These are phyloP conservation scores for Suhomyces yuchorum DNA, from an alignment of 1,139 yeast genomes.

Conservation along the genomic window DNA sequence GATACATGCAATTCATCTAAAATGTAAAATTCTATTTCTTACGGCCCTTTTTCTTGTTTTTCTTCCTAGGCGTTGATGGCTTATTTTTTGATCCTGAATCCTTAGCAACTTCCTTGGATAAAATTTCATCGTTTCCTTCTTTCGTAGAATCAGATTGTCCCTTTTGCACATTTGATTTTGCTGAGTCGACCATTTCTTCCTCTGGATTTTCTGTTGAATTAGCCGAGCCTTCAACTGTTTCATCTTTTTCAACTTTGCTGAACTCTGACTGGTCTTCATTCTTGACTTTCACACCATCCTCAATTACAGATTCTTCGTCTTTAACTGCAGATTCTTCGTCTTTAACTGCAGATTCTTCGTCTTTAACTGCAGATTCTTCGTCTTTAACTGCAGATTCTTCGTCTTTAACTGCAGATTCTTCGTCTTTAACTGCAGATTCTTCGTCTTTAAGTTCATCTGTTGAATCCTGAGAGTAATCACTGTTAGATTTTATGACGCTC, in stretches of 20 bases:
- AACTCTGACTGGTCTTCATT: background rate
- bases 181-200: background rate
- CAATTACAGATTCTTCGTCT: background rate
- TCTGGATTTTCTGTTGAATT: background rate
- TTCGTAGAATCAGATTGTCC: background rate
- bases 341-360: background rate
- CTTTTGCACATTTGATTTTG: background rate
- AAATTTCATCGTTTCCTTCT: background rate
- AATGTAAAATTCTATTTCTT: slow-evolving; percentile 1
- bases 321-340: background rate
- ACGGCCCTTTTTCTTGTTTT: slow-evolving; percentile 8
- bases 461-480: background rate
- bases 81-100: background rate
- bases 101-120: background rate
- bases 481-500: no score
- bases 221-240: background rate
- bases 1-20: background rate
- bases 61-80: background rate
- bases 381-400: no score
- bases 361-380: background rate
- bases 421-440: background rate
- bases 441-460: background rate
- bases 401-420: background rate
- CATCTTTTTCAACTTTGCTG: background rate
- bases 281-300: background rate